These are phyloP conservation scores for Aspergillus spinulosporus DNA, from an alignment of 2,329 filamentous ascomycete genomes.

Conservation along the genomic window DNA sequence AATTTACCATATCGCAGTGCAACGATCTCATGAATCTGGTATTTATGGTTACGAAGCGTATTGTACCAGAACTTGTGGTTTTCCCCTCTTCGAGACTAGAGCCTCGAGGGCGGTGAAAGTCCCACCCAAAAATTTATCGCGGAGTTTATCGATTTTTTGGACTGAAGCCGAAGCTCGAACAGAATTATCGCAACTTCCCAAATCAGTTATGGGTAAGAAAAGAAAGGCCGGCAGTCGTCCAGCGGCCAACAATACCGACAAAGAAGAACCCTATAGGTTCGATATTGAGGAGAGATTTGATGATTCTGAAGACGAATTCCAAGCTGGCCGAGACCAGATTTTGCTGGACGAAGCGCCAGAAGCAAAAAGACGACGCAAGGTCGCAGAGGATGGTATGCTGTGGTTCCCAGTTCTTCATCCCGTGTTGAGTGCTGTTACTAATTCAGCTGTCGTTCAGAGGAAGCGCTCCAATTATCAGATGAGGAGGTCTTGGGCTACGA, in stretches of 20 bases:
- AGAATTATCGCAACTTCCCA: conserved; percentile 1
- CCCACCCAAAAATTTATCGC: conserved; percentile 39
- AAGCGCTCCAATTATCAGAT: conserved; percentile 59
- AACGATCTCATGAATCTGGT: background rate
- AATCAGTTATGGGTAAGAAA: conserved; percentile 53
- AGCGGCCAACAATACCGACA: conserved; percentile 35
- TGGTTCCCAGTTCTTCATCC: background rate
- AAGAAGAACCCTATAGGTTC: conserved; percentile 36
- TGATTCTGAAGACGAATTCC: conserved; percentile 92
- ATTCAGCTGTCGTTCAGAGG: conserved; percentile 46
- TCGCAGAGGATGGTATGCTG: conserved; percentile 63
- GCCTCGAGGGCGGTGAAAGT: conserved; percentile 32
- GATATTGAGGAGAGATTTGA: conserved; percentile 71
- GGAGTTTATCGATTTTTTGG: conserved; percentile 22
- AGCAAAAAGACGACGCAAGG: conserved; percentile 72
- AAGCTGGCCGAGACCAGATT: conserved; percentile 81
- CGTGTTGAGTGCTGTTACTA: too few relatives aligned
- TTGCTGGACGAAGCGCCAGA: conserved; percentile 78
- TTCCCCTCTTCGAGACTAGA: conserved; percentile 20
- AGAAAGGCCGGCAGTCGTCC: conserved; percentile 66
- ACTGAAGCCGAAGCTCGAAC: conserved; percentile 6
- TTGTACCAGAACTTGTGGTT: conserved; percentile 10
- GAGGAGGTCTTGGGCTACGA: conserved; percentile 62
- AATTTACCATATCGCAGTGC: too few relatives aligned
- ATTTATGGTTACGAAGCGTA: background rate